Evolutionary conservation across 805 yeast species (phyloP), one percentile per base, ranked within the genome.

Genomic region (Schwanniomyces occidentalis): DNA sequence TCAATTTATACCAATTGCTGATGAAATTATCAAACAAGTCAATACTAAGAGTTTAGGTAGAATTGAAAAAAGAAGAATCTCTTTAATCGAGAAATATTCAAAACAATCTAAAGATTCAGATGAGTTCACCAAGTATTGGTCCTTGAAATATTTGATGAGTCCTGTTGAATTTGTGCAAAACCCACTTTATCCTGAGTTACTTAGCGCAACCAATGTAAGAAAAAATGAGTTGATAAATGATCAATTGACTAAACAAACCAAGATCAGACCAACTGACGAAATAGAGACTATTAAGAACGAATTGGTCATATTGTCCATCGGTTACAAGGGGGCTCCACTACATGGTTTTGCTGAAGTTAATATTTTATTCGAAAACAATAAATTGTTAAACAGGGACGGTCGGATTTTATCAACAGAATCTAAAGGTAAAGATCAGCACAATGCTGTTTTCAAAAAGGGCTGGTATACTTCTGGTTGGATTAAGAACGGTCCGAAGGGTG

Each of bases 391-490:
- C 39, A 52, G 59, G 23, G 58, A 51, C 10, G 73, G 73, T 4
- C 55, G 72, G 24, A 39, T 65, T 6, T 38, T 52, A 20, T 32
- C 52, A 6, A 27, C 32, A 2, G 25, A 40, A 5, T 32, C 56
- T 3, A 28, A 37, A 8, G 49, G 38, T n/a, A 36, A 34, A 6
- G 37, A 49, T 6, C 26, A 46, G 41, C 23, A 48, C 55, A 43
- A 45, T 16, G 35, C 46, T 6, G 18, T 63, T 53, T 53, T 49
- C 27, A 46, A 54, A 28, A 52, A 51, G 2, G 83, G 87, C 0
- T 62, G 87, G 39, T 91, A 89, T 48, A 80, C 85, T 2, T 68
- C 89, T 6, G 99, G 99, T 0, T 93, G 99, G 99, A 81, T 89
- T 30, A 78, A 84, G 37, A 80, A 76, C 33, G 95, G 95, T 1